These are phyloP conservation scores for Citrullus colocynthis DNA, from an alignment of 306 rosid genomes.

Conservation along the genomic window DNA sequence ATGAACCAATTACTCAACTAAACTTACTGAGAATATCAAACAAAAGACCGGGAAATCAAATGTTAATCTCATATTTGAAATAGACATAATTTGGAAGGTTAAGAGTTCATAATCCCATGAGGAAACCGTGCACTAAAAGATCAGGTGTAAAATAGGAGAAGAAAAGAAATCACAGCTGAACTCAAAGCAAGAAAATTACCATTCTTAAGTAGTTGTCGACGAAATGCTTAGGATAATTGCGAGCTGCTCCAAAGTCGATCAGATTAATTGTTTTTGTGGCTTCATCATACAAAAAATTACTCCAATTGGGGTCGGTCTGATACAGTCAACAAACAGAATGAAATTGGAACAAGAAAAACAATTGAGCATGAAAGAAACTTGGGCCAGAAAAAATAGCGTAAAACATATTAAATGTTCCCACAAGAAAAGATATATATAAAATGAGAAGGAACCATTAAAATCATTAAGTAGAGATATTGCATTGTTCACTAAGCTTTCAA, in stretches of 20 bases:
- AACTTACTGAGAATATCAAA: neutral
- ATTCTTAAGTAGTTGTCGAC: conserved; percentile 86
- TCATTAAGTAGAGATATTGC: neutral
- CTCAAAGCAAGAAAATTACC: conserved; percentile 29
- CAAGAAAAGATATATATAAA: neutral
- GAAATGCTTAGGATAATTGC: conserved; percentile 65
- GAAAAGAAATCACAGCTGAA: neutral
- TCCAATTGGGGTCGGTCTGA: conserved; percentile 99
- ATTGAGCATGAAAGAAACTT: neutral
- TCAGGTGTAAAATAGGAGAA: neutral
- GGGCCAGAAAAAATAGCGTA: neutral
- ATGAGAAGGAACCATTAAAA: neutral
- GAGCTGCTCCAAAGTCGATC: conserved; percentile 91
- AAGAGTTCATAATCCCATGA: neutral
- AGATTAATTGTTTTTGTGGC: conserved; percentile 57
- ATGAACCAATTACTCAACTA: neutral
- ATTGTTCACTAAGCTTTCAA: neutral
- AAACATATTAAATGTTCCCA: neutral
- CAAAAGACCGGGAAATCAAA: neutral
- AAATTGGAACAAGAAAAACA: conserved; percentile 14
- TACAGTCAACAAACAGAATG: conserved; percentile 18
- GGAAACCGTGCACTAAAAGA: neutral
- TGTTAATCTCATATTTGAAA: neutral
- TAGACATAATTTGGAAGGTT: conserved; percentile 2
- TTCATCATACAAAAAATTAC: conserved; percentile 81